Conservation (phyloP, 2,329 filamentous ascomycete genomes). For the Clonostachys rhizophaga region DNA sequence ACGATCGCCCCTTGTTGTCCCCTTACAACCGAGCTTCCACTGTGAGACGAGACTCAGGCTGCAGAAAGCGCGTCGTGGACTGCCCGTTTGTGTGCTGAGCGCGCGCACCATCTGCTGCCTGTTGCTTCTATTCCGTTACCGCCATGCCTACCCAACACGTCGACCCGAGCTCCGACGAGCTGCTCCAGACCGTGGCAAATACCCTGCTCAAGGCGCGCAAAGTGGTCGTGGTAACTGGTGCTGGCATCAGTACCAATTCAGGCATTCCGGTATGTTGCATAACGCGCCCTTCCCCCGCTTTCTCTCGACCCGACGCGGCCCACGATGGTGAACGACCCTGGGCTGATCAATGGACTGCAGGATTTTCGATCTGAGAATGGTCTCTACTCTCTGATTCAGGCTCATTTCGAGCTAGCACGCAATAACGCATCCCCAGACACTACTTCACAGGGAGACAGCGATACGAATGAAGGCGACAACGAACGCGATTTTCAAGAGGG, state of each 20-base stretch:
- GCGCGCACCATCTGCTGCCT: too few species aligned
- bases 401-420: slow-evolving; percentile 53
- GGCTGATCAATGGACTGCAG: slow-evolving; percentile 23
- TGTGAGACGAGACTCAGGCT: too few species aligned
- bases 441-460: slow-evolving; percentile 8
- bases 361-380: slow-evolving; percentile 71
- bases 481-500: slow-evolving; percentile 3
- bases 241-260: slow-evolving; percentile 71
- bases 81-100: too few species aligned
- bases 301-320: too few species aligned
- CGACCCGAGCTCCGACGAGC: slow-evolving; percentile 40
- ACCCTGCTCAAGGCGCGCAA: slow-evolving; percentile 60
- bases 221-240: slow-evolving; percentile 67
- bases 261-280: slow-evolving; percentile 58
- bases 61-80: too few species aligned
- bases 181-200: slow-evolving; percentile 63
- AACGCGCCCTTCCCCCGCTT: not conserved
- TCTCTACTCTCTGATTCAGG: slow-evolving; percentile 67
- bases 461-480: slow-evolving; percentile 2
- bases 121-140: too few species aligned
- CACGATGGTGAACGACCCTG: too few species aligned
- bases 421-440: slow-evolving; percentile 14
- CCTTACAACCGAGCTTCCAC: too few species aligned
- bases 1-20: too few species aligned
- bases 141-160: slow-evolving; percentile 56